Percentiles rank a stretch among this genome's conserved stretches.
Evolutionary conservation across 2,329 filamentous ascomycete genomes (phyloP).

Genomic region (Corynespora cassiicola): DNA sequence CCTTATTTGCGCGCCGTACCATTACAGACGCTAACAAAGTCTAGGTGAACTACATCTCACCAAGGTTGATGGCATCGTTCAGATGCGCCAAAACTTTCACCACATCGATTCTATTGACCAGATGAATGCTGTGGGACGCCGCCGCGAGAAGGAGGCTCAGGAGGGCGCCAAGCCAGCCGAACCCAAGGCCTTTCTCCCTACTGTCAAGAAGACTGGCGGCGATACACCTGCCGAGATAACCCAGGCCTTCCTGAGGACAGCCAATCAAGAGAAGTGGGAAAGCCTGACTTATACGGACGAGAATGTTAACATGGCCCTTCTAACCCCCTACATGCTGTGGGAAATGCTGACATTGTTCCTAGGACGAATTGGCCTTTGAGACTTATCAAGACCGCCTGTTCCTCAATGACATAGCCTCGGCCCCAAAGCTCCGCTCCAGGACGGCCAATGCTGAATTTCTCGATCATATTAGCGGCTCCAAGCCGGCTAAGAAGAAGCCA

Average conservation of each 20-base stretch:
- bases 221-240: conserved; percentile 72
- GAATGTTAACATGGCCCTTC: conserved; percentile 56
- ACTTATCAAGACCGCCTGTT: conserved; percentile 78
- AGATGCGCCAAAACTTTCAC: conserved; percentile 90
- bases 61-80: conserved; percentile 80
- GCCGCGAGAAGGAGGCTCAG: conserved; percentile 53
- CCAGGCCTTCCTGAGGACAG: conserved; percentile 76
- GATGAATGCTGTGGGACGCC: conserved; percentile 62
- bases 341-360: conserved; percentile 8
- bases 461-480: conserved; percentile 64
- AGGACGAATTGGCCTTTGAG: conserved; percentile 73
- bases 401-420: conserved; percentile 50
- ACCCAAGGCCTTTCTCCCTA: conserved; percentile 83
- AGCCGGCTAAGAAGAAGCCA: conserved; percentile 48
- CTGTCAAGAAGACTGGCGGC: conserved; percentile 77
- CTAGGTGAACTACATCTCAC: conserved; percentile 86
- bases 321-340: neutral
- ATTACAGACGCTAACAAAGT: conserved; percentile 16
- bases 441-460: conserved; percentile 67
- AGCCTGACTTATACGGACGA: conserved; percentile 82
- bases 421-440: conserved; percentile 59
- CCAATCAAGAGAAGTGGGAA: conserved; percentile 84
- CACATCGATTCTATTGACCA: conserved; percentile 87
- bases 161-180: conserved; percentile 55
- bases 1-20: neutral